Conservation (phyloP, 805 yeast genomes). For the Pichia manshurica region DNA sequence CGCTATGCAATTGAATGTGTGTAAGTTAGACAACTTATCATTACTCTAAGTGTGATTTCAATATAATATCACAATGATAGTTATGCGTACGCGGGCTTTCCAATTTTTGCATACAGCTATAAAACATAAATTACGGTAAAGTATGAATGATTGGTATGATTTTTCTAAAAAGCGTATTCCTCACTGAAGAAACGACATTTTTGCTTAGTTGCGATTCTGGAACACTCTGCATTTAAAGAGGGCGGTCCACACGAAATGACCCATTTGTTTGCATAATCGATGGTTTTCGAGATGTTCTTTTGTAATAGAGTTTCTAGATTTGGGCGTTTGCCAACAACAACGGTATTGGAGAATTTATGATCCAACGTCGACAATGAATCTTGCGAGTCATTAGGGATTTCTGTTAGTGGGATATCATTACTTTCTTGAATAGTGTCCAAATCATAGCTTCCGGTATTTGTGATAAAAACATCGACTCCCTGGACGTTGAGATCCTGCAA, state of each 20-base stretch:
- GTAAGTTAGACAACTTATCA: too few relatives aligned
- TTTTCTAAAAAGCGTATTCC: constrained; percentile 32
- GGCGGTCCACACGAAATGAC: constrained; percentile 56
- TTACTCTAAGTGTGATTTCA: too few relatives aligned
- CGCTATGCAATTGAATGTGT: too few relatives aligned
- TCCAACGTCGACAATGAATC: constrained; percentile 8
- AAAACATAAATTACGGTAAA: not conserved
- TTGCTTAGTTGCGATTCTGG: constrained; percentile 32
- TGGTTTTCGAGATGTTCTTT: constrained; percentile 24
- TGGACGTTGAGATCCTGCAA: constrained; percentile 34
- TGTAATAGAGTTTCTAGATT: constrained; percentile 31
- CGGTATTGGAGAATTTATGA: constrained; percentile 14
- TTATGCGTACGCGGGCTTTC: too few relatives aligned
- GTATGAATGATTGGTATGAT: not conserved
- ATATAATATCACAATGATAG: too few relatives aligned
- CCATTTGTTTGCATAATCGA: constrained; percentile 41
- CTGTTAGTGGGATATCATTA: constrained; percentile 20
- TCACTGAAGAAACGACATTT: constrained; percentile 40
- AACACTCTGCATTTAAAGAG: constrained; percentile 37
- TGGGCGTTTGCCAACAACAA: constrained; percentile 38
- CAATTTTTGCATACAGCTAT: too few relatives aligned
- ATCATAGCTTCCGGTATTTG: constrained; percentile 18
- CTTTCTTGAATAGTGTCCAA: constrained; percentile 22
- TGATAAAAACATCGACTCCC: constrained; percentile 36
- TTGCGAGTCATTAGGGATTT: constrained; percentile 8